Conservation (phyloP, 768 basidiomycete species). For the Termitomyces sp. region DNA sequence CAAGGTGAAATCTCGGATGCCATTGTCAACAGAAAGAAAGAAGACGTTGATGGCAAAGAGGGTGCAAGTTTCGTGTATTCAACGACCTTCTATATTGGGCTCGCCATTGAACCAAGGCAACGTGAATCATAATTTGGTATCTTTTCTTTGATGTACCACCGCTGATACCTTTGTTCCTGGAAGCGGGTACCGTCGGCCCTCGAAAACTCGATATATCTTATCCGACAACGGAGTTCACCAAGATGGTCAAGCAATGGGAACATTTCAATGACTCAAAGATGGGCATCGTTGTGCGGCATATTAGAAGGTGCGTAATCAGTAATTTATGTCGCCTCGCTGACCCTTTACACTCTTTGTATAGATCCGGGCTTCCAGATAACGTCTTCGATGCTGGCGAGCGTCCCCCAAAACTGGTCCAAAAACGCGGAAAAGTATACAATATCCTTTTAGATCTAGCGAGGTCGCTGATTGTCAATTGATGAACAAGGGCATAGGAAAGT, state of each 20-base stretch:
- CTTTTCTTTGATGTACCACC: slow-evolving; percentile 5
- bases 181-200: slow-evolving; percentile 75
- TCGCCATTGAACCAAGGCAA: slow-evolving; percentile 87
- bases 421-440: slow-evolving; percentile 64
- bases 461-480: slow-evolving; percentile 10
- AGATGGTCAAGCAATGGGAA: slow-evolving; percentile 94
- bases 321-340: neutral
- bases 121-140: slow-evolving; percentile 47
- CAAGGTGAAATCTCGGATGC: slow-evolving; percentile 81
- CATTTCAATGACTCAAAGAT: slow-evolving; percentile 88
- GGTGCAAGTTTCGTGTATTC: slow-evolving; percentile 80
- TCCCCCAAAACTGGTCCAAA: slow-evolving; percentile 64
- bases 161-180: slow-evolving; percentile 8
- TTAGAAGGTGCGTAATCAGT: slow-evolving; percentile 67
- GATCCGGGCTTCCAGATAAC: slow-evolving; percentile 74
- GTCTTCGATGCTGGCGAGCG: slow-evolving; percentile 83
- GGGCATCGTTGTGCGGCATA: slow-evolving; percentile 92
- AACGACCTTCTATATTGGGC: slow-evolving; percentile 98
- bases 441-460: neutral
- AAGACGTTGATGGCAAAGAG: slow-evolving; percentile 75
- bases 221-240: slow-evolving; percentile 93
- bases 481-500: slow-evolving; percentile 57
- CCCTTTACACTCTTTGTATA: slow-evolving; percentile 23
- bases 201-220: slow-evolving; percentile 94
- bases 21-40: slow-evolving; percentile 68